Percentiles rank a stretch among this genome's conserved stretches.
These are phyloP conservation scores for Dalbergia cochinchinensis DNA, from an alignment of 306 rosid genomes.

Conservation along the genomic window DNA sequence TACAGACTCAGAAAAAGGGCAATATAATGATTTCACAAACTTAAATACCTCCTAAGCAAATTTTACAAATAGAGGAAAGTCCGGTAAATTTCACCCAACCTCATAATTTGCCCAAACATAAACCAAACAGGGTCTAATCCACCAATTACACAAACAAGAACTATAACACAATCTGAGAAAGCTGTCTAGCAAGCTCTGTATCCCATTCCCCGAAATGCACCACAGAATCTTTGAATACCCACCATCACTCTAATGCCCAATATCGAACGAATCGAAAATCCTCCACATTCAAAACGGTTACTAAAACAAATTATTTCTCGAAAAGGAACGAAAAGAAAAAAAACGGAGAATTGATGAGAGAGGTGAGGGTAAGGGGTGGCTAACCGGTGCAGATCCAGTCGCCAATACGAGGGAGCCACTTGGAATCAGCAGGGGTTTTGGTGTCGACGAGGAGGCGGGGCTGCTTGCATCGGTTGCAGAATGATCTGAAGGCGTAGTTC, in stretches of 20 bases:
- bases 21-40: too few relatives aligned
- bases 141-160: not conserved
- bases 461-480: constrained; percentile 96
- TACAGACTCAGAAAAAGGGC: too few relatives aligned
- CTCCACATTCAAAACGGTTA: not conserved
- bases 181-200: not conserved
- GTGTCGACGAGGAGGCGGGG: constrained; percentile 93
- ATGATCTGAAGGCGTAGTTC: constrained; percentile 96
- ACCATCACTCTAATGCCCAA: not conserved
- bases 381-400: constrained; percentile 99
- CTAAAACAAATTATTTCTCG: not conserved
- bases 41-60: too few relatives aligned
- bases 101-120: not conserved
- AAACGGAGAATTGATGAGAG: not conserved
- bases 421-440: constrained; percentile 94
- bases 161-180: not conserved
- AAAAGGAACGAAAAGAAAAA: not conserved
- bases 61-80: too few relatives aligned
- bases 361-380: constrained; percentile 31
- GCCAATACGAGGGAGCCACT: constrained; percentile 97
- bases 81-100: too few relatives aligned
- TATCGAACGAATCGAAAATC: not conserved
- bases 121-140: not conserved
- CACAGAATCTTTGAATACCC: not conserved
- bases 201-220: constrained; percentile 6